Percentiles rank a stretch among this genome's conserved stretches.
Conservation (phyloP, 495 filamentous ascomycete species). For the Trichoderma asperelloides region DNA sequence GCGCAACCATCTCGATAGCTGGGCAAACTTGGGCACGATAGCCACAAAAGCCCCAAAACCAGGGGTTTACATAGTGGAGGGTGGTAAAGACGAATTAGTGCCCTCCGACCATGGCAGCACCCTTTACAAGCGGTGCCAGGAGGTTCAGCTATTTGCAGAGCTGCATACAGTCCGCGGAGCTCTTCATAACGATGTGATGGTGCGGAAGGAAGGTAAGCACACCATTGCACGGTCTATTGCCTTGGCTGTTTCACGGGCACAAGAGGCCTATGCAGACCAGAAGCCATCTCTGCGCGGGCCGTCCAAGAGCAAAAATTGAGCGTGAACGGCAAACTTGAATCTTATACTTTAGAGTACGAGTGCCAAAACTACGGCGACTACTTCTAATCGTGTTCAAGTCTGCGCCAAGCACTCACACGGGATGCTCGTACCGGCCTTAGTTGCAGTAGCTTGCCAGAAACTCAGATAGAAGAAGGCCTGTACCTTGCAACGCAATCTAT, state of each 20-base stretch:
- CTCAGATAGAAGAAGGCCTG: neutral
- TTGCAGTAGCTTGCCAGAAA: slow-evolving; percentile 2
- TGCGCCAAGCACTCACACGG: neutral
- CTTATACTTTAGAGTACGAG: neutral
- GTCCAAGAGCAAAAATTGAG: neutral
- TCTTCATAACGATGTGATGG: slow-evolving; percentile 38
- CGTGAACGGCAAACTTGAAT: neutral
- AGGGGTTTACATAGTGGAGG: slow-evolving; percentile 50
- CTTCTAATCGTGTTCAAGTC: neutral
- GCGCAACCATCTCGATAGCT: slow-evolving; percentile 38
- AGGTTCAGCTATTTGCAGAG: slow-evolving; percentile 30
- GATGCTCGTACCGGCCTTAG: neutral
- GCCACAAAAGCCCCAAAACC: slow-evolving; percentile 21
- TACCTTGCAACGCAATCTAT: neutral
- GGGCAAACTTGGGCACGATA: slow-evolving; percentile 31
- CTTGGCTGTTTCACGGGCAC: neutral
- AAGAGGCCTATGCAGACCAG: neutral
- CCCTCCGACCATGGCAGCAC: slow-evolving; percentile 46
- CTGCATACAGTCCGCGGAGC: slow-evolving; percentile 28
- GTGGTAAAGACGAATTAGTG: slow-evolving; percentile 60
- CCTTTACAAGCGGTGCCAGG: slow-evolving; percentile 35
- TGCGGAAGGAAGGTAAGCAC: slow-evolving; percentile 32
- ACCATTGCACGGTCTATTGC: slow-evolving; percentile 21
- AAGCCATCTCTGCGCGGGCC: neutral
- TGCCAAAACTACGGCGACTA: neutral